A percentile compares a stretch with the other conserved stretches of the same genome.
phyloP scores from a whole-genome alignment of 2,329 filamentous ascomycete species.

The Fusarium sp. region DNA sequence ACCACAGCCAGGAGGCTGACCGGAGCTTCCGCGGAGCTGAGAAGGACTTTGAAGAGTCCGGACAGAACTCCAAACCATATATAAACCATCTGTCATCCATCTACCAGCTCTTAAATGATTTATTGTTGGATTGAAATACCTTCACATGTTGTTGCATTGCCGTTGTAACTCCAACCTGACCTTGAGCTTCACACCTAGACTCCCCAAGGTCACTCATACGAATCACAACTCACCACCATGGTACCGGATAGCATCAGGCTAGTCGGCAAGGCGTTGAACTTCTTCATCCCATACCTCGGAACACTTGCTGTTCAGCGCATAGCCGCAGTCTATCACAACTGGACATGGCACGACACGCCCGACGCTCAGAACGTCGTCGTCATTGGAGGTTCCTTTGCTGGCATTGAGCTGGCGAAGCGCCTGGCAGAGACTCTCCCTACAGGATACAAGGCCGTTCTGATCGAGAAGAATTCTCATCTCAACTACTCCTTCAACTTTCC shows the following conservation, averaged over 20 bases:
- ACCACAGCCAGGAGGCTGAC: not conserved
- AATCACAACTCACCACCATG: not conserved
- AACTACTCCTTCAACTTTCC: slow-evolving; percentile 16
- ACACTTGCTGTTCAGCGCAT: not conserved
- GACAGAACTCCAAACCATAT: not conserved
- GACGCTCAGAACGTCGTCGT: slow-evolving; percentile 3
- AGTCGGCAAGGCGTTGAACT: not conserved
- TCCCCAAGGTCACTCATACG: not conserved
- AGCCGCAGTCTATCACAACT: not conserved
- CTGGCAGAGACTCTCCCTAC: not conserved
- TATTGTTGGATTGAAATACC: not conserved
- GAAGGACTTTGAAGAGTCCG: not conserved
- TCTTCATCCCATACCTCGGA: not conserved
- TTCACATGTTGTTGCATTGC: not conserved
- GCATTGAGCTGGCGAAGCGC: not conserved
- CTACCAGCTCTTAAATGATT: not conserved
- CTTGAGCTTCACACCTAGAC: not conserved
- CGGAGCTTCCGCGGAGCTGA: not conserved
- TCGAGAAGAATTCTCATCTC: slow-evolving; percentile 20
- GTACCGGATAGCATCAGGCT: not conserved
- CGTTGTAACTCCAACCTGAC: not conserved
- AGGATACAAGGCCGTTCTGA: not conserved
- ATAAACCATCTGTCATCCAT: not conserved
- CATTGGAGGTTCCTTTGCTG: slow-evolving; percentile 15
- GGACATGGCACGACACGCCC: not conserved